Evolutionary conservation across 2,329 filamentous ascomycete species (phyloP).

Genomic region (Cladophialophora psammophila): DNA sequence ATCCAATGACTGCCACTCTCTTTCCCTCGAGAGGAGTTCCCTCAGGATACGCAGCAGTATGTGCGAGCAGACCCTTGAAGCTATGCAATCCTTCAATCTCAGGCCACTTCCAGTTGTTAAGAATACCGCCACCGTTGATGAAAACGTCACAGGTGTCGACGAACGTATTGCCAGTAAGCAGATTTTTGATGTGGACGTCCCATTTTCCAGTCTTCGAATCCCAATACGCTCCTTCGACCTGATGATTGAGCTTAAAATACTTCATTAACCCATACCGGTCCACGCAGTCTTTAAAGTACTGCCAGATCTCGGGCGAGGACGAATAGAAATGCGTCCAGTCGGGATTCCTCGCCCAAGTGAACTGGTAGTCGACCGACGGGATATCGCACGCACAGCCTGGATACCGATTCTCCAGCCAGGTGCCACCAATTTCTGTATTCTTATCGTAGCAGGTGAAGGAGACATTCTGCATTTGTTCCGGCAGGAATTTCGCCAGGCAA

Average conservation of each 20-base stretch:
- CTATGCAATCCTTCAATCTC: conserved; percentile 46
- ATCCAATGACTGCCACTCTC: conserved; percentile 41
- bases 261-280: conserved; percentile 39
- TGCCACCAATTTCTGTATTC: conserved; percentile 48
- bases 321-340: conserved; percentile 35
- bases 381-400: conserved; percentile 46
- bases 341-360: conserved; percentile 42
- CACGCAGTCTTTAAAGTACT: conserved; percentile 42
- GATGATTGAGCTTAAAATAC: conserved; percentile 42
- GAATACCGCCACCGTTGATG: conserved; percentile 43
- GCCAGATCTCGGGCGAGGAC: conserved; percentile 41
- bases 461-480: conserved; percentile 33
- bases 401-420: conserved; percentile 47
- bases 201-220: conserved; percentile 42
- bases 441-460: conserved; percentile 42
- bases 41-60: conserved; percentile 45
- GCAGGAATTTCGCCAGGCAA: conserved; percentile 45
- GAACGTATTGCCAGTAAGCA: conserved; percentile 34
- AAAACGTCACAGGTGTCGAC: conserved; percentile 42
- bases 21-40: conserved; percentile 42
- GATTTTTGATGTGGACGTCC: conserved; percentile 40
- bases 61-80: conserved; percentile 48
- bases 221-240: conserved; percentile 44
- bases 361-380: conserved; percentile 43
- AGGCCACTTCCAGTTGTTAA: conserved; percentile 55